These are phyloP conservation scores for Cyberlindnera euphorbiiphila DNA, from an alignment of 805 yeast genomes.

Conservation along the genomic window DNA sequence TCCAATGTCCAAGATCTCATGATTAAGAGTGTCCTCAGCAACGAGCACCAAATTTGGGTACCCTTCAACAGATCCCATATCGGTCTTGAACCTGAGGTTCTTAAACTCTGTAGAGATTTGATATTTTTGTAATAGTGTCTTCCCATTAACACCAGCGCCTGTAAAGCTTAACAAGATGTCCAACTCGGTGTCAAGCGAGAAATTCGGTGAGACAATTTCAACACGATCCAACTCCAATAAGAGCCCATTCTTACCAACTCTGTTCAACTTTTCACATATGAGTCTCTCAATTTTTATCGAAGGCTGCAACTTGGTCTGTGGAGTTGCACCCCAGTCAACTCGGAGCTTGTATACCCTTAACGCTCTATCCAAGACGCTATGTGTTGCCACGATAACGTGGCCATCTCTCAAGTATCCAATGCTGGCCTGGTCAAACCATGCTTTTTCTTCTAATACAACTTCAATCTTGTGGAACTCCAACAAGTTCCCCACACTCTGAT, in stretches of 20 bases:
- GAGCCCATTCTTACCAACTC: constrained; percentile 28
- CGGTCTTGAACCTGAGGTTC: constrained; percentile 20
- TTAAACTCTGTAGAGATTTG: constrained; percentile 24
- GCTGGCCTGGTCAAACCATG: constrained; percentile 36
- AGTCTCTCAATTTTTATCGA: constrained; percentile 33
- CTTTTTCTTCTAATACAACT: constrained; percentile 29
- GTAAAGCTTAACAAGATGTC: constrained; percentile 44
- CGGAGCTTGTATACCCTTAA: constrained; percentile 40
- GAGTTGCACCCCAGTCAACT: constrained; percentile 54
- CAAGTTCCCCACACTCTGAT: constrained; percentile 49
- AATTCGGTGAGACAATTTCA: constrained; percentile 44
- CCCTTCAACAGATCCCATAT: constrained; percentile 18
- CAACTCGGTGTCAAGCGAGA: constrained; percentile 37
- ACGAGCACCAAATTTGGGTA: constrained; percentile 22
- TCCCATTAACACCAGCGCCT: constrained; percentile 21
- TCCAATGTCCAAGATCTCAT: constrained; percentile 30
- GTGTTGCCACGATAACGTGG: constrained; percentile 39
- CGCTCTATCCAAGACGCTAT: constrained; percentile 33
- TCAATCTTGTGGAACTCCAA: constrained; percentile 48
- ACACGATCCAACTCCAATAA: constrained; percentile 32
- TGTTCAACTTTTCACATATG: constrained; percentile 26
- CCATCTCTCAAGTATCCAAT: constrained; percentile 53
- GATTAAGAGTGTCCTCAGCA: constrained; percentile 20
- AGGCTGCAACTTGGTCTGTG: constrained; percentile 38
- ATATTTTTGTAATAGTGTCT: constrained; percentile 22